A percentile compares a stretch with the other conserved stretches of the same genome.
These are phyloP conservation scores for Microbotryomycetes sp. DNA, from an alignment of 1,284 basidiomycete species.

Conservation along the genomic window DNA sequence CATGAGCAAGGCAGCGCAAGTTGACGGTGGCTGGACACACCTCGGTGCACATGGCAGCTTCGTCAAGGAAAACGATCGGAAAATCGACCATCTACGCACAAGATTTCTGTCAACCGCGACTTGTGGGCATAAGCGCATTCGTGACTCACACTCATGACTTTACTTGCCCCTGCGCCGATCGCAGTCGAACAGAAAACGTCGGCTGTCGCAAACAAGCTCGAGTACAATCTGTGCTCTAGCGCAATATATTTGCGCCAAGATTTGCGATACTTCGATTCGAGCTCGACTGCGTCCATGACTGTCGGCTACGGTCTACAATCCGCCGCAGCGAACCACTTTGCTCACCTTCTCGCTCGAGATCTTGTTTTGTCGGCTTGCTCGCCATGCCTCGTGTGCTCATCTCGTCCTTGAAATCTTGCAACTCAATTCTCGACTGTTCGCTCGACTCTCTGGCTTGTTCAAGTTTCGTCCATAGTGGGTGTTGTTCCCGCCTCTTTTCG, in stretches of 20 bases:
- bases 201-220: conserved; percentile 39
- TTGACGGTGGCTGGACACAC: background rate
- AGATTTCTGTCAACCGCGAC: conserved; percentile 1
- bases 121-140: background rate
- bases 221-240: conserved; percentile 37
- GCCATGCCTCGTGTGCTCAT: conserved; percentile 40
- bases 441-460: conserved; percentile 43
- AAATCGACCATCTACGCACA: conserved; percentile 67
- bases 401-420: conserved; percentile 30
- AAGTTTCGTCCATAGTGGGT: conserved; percentile 48
- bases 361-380: conserved; percentile 37
- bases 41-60: conserved; percentile 93
- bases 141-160: conserved; percentile 26
- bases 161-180: conserved; percentile 26
- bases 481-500: conserved; percentile 45
- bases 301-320: background rate
- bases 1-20: background rate
- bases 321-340: background rate
- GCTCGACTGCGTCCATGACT: conserved; percentile 12
- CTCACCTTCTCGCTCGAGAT: background rate
- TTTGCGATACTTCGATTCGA: conserved; percentile 32
- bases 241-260: conserved; percentile 34
- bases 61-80: conserved; percentile 87
- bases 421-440: conserved; percentile 25
- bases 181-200: conserved; percentile 44